These are phyloP conservation scores for Garcia nutans DNA, from an alignment of 345 rosid species.

Conservation along the genomic window DNA sequence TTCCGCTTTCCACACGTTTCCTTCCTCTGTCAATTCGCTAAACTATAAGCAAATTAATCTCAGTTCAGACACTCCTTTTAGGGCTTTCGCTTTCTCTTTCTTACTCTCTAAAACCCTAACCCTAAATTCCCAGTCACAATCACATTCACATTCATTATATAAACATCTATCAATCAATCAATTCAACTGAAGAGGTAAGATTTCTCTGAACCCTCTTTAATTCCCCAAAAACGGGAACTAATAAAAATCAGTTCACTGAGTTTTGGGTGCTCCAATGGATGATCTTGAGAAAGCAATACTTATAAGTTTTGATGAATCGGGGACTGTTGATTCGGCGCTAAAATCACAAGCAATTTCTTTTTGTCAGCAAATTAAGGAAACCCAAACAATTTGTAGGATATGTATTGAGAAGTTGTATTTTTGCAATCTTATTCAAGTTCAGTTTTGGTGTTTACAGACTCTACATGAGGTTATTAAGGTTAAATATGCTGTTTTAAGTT, in stretches of 20 bases:
- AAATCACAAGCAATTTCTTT: conserved; percentile 56
- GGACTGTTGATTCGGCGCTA: conserved; percentile 51
- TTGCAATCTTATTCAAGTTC: conserved; percentile 66
- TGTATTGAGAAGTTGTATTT: conserved; percentile 72
- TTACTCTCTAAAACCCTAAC: conserved; percentile 9
- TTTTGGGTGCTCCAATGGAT: conserved; percentile 54
- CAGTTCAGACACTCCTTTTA: conserved; percentile 4
- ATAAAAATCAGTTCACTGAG: conserved; percentile 12
- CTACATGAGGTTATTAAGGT: conserved; percentile 64
- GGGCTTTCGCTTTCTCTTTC: conserved; percentile 7
- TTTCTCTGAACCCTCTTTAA: conserved; percentile 3
- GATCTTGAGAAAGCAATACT: conserved; percentile 82
- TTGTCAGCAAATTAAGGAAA: conserved; percentile 62
- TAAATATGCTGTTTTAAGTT: conserved; percentile 52
- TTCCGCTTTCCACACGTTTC: neutral
- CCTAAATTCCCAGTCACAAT: neutral
- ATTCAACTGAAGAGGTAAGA: conserved; percentile 22
- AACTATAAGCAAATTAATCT: conserved; percentile 22
- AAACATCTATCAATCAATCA: conserved; percentile 18
- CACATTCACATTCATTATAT: neutral
- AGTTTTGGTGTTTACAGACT: conserved; percentile 96
- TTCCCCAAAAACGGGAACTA: neutral
- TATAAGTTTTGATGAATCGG: conserved; percentile 72
- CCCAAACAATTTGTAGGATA: conserved; percentile 47
- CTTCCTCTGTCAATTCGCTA: neutral